phyloP scores from a whole-genome alignment of 257 asterid genomes.

The Pogostemon cablin region DNA sequence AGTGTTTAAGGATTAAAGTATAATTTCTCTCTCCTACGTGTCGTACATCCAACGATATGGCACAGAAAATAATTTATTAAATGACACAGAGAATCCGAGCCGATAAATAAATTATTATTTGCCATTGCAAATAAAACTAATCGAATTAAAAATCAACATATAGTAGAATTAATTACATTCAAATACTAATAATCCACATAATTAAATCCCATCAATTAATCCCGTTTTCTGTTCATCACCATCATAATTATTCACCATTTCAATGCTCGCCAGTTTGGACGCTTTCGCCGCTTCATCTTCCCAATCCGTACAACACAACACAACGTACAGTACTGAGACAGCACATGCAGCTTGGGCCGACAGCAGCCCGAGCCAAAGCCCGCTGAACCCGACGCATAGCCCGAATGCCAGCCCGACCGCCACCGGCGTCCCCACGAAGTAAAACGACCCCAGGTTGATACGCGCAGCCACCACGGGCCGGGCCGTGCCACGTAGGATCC shows the following conservation, averaged over 20 bases:
- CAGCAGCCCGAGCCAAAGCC: constrained; percentile 86
- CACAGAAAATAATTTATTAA: too few relatives aligned
- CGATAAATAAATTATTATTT: too few relatives aligned
- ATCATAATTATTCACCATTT: constrained; percentile 46
- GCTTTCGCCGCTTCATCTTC: constrained; percentile 65
- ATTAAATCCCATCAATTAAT: constrained; percentile 30
- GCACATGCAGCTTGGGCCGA: constrained; percentile 82
- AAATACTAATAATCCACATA: constrained; percentile 10
- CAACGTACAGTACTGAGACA: constrained; percentile 69
- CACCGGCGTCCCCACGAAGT: constrained; percentile 78
- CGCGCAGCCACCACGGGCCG: constrained; percentile 84
- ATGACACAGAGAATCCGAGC: too few relatives aligned
- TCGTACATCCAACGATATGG: too few relatives aligned
- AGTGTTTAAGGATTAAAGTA: too few relatives aligned
- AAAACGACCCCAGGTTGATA: constrained; percentile 78
- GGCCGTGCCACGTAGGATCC: constrained; percentile 81
- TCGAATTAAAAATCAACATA: too few relatives aligned
- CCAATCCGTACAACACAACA: constrained; percentile 78
- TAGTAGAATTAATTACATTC: not conserved
- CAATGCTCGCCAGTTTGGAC: constrained; percentile 41
- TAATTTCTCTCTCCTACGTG: too few relatives aligned
- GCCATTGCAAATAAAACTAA: too few relatives aligned
- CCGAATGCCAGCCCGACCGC: constrained; percentile 64
- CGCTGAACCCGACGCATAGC: constrained; percentile 59
- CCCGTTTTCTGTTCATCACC: constrained; percentile 49